Base-by-base conservation (phyloP, 495 filamentous ascomycete genomes). In the Penicillium waksmanii region DNA sequence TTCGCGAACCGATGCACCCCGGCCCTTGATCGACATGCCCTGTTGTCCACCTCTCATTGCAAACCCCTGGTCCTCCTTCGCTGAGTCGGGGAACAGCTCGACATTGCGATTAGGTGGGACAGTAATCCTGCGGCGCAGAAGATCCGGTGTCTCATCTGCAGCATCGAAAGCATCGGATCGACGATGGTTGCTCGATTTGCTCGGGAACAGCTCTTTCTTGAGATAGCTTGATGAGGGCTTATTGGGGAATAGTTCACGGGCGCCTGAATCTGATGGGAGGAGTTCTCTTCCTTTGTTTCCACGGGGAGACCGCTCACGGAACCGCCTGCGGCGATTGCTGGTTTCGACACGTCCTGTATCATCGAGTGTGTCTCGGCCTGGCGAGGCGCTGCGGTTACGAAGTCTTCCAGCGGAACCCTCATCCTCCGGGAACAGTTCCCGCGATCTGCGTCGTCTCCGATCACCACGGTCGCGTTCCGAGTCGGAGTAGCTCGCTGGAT, bases 321-420 rank as follows among this genome's bases (percentile, higher is more conserved):
- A 80, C 23, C 70, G 70, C 47, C 71, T 64, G 54, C 71, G 66
- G 21, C 66, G 65, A n/a, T 58, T 56, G 25, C 60, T 73, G 19
- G 66, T 68, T 4, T 80, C 77, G 66, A 83, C 82, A 13, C 73
- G 73, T 31, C 77, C 76, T 18, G 81, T 78, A 13, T 82, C 82
- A 61, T 88, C 84, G n/a, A 77, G 54, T 2, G 83, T 81, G 55
- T 87, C 85, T 21, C 87, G 80, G 3, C 71, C 72, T 4, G 93
- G 93, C 3, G 92, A 96, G 13, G 89, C 88, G 68, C 87, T 90
- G 57, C 78, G 84, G 59, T 89, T 81, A 40, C 88, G 82, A 53
- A 85, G 75, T 38, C 81, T 75, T 35, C 79, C 77, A 38, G 75
- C 71, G 5, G 66, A 56, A 8, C 59, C 50, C 10, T 66, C 70